Conservation (phyloP, 2,329 filamentous ascomycete genomes). For the Colletotrichum abscissum region DNA sequence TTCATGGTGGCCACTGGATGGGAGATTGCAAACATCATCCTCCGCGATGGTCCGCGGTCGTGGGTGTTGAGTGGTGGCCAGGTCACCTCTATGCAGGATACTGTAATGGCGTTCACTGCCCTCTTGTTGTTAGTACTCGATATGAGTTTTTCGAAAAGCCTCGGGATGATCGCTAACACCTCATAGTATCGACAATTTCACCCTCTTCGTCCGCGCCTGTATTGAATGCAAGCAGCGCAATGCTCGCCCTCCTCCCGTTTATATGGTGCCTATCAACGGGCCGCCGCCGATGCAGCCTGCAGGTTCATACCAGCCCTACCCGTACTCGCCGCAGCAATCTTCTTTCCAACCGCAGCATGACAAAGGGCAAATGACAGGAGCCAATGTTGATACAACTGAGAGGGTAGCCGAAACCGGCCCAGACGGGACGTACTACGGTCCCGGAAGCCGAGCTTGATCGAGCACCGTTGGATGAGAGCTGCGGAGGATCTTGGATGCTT, state of each 20-base stretch:
- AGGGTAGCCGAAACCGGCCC: background rate
- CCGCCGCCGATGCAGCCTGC: conserved; percentile 2
- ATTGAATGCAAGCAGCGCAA: conserved; percentile 50
- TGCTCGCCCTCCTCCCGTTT: conserved; percentile 11
- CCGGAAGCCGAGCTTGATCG: background rate
- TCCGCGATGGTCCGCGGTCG: conserved; percentile 8
- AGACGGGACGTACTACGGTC: conserved; percentile 19
- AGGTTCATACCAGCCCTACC: conserved; percentile 12
- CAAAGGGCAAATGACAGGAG: background rate
- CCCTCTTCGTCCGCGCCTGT: conserved; percentile 53
- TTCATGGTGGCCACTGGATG: conserved; percentile 42
- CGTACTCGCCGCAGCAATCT: background rate
- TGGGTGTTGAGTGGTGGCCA: background rate
- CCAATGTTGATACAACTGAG: background rate
- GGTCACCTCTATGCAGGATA: conserved; percentile 29
- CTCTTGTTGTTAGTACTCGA: conserved; percentile 31
- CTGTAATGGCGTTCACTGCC: conserved; percentile 35
- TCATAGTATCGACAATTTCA: conserved; percentile 45
- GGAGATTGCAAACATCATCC: conserved; percentile 34
- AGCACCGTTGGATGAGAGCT: background rate
- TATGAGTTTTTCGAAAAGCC: background rate
- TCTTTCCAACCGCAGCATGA: background rate
- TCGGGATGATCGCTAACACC: no score
- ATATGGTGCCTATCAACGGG: conserved; percentile 18
- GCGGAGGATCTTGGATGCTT: background rate